A percentile compares a stretch with the other conserved stretches of the same genome.
phyloP scores from a whole-genome alignment of 306 rosid species.

The Begonia loranthoides region DNA sequence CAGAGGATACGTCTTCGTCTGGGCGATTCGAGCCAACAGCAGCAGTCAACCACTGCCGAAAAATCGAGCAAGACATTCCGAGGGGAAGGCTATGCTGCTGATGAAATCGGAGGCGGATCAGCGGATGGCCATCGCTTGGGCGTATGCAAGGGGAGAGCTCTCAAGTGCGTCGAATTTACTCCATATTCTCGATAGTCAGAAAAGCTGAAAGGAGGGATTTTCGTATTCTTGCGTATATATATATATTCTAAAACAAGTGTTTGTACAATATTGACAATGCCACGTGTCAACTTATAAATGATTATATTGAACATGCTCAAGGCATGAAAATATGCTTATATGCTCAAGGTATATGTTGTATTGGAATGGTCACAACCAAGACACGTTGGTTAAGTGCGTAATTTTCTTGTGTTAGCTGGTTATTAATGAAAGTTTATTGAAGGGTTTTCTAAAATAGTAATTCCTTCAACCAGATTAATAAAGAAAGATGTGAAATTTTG shows the following conservation, averaged over 20 bases:
- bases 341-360: too few relatives aligned
- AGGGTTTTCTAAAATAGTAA: neutral
- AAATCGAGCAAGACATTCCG: conserved; percentile 8
- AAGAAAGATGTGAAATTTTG: neutral
- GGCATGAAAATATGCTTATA: too few relatives aligned
- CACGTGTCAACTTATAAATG: too few relatives aligned
- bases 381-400: neutral
- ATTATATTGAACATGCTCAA: too few relatives aligned
- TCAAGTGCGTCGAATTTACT: too few relatives aligned
- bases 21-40: conserved; percentile 24
- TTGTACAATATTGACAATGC: too few relatives aligned
- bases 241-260: too few relatives aligned
- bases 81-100: conserved; percentile 17
- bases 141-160: neutral
- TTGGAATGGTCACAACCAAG: neutral
- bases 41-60: conserved; percentile 27
- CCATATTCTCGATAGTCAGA: too few relatives aligned
- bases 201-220: too few relatives aligned
- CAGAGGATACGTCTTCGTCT: conserved; percentile 17
- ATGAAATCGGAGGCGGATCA: conserved; percentile 31
- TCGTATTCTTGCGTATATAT: too few relatives aligned
- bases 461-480: neutral
- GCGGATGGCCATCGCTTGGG: conserved; percentile 32
- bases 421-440: neutral
- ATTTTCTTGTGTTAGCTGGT: neutral